Base-by-base conservation (phyloP, 2,329 filamentous ascomycete genomes). In the Lachnellula subtilissima region DNA sequence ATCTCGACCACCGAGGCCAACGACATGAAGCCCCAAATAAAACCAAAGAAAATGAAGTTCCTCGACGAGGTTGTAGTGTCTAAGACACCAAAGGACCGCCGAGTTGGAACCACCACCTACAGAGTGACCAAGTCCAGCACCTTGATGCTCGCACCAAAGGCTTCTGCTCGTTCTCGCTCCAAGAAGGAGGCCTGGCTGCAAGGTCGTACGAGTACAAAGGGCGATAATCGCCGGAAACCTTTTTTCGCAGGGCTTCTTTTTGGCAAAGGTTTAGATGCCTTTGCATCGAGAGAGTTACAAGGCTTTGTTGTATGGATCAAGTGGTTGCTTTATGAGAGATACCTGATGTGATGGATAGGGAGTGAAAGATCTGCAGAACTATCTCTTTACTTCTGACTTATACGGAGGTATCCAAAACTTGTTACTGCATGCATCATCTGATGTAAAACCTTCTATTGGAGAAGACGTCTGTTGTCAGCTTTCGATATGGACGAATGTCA, bases 181-280 rank as follows among this genome's bases (percentile, higher is more conserved):
- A 59, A 52, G 36, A 70, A 71, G 50, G 67, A 69, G 25, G 49
- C 54, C 3, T 69, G 66, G 68, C 22, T 69, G 28, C 60, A 64
- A 48, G 67, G 67, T 22, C 50, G 64, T 28, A 45, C 51, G 36
- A 62, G 63, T 12, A 63, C 54, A 19, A 58, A 49, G 19, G 48
- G 54, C 23, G 58, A 55, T 37, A 23, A 54, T 8, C 61, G 56
- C 17, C 52, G 67, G n/a, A 67, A 64, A 40, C 54, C 62, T 25
- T 60, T 66, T 45, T 50, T 51, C n/a, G 1, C 62, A 59, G 42
- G 60, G 65, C 2, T 68, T 68, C 46, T 60, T 65, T 32, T 60
- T 56, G 43, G n/a, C 45, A 3, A 62, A 57, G 50, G 61, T 36
- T 63, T 35, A 5, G 4, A 12, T 46, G 23, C 12, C 12, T 28